Base-by-base conservation (phyloP, 2,329 filamentous ascomycete genomes). In the Colletotrichum musicola region DNA sequence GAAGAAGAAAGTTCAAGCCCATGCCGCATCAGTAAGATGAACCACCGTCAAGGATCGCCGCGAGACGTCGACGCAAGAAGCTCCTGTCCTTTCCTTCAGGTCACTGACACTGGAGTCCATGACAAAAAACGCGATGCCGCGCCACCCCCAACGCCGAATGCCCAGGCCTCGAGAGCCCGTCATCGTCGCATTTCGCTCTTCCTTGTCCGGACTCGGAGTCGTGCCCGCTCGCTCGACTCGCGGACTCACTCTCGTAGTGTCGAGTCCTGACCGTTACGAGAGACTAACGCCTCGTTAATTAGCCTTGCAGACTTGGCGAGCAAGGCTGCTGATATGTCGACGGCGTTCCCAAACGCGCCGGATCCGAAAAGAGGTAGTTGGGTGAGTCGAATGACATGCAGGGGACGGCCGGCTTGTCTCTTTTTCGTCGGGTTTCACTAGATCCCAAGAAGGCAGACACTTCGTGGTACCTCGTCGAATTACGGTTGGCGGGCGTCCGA, bases 1-100 rank as follows among this genome's bases (percentile, higher is more conserved):
- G 27, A 53, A 59, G n/a, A 68, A 68, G 42, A 65, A 55, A 46
- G 61, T 65, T 65, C 57, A 35, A 60, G 55, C 35, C 62, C 54
- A 55, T 60, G 49, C 55, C 62, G 58, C 49, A 60, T 56, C 14
- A 59, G 22, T 51, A 35, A 42, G 6, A 59, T 50, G 35, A 64
- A 10, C 49, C 35, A 35, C 16, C 16, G 20, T 54, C 35, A n/a
- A 14, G 20, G 42, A 49, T 42, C n/a, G n/a, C 30, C 30, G 30
- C 30, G 30, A 35, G 7, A 10, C 30, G 7, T 35, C 30, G 30
- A 10, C 30, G 30, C 30, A 35, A 35, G 30, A 35, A 35, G 7
- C 30, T 35, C 30, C 30, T 35, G 30, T 35, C 7, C 30, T 35
- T 35, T 35, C 30, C 30, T 35, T 35, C 30, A 35, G 30, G 30